Base-by-base conservation (phyloP, 768 basidiomycete genomes). In the Austroboletus eburneus region DNA sequence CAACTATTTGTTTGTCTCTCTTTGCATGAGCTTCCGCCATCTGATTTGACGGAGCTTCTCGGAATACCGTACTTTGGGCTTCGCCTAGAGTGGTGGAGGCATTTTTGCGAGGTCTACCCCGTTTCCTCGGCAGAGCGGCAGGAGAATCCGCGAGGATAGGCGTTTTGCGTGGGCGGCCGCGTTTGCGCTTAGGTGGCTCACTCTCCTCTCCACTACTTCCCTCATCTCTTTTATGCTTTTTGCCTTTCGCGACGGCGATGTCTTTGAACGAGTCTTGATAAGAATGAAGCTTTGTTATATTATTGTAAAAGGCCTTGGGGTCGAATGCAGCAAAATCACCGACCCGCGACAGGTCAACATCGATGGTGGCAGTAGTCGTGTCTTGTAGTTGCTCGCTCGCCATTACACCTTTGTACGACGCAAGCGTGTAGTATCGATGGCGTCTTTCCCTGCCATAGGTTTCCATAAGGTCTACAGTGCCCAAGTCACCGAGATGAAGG, bases 371-470 rank as follows among this genome's bases (percentile, higher is more conserved):
- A 5, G 70, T 68, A 34, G 68, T 64, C 4, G 66, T 55, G 43
- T 77, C 74, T 56, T 85, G 79, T 21, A 92, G 72, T 8, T 78
- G 76, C 64, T 92, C 87, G 37, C 73, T 71, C 2, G 71, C 67
- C 39, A 91, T 76, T 25, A 90, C 71, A 24, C 71, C 63, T 24
- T 72, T 76, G 65, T 88, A 95, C 24, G 82, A 79, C 2, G 77
- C 74, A 36, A 85, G 63, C 0, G 89, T 88, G 69, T 81, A 93
- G 60, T 91, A 91, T 51, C 91, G 77, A 62, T 91, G 81, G 20
- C 91, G 85, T 23, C 91, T 83, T 68, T 97, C 90, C 29, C 91
- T 81, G 5, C 90, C 90, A 51, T 76, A 74, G 1, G 81, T 89
- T 67, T 96, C 94, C 76, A 85, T 84, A 23, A 89, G 64, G 30